A percentile compares a stretch with the other conserved stretches of the same genome.
phyloP scores from a whole-genome alignment of 2,329 filamentous ascomycete genomes.

The Emmonsiellopsis sp. region DNA sequence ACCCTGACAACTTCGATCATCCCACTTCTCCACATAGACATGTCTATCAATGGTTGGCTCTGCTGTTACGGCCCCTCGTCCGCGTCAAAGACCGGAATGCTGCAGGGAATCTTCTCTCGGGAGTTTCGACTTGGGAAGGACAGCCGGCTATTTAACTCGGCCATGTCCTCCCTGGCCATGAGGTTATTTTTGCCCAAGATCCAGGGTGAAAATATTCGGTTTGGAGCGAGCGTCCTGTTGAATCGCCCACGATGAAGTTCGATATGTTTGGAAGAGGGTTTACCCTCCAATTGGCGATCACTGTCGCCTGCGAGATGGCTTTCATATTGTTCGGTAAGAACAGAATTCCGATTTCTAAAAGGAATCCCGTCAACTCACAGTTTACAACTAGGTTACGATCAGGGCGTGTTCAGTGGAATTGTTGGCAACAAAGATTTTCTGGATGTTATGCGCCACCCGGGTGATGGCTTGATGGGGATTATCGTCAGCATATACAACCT shows the following conservation, averaged over 20 bases:
- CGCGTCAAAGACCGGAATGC: too few species aligned
- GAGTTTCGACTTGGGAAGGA: too few species aligned
- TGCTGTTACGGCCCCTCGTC: too few species aligned
- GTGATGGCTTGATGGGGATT: conserved; percentile 30
- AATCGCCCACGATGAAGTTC: conserved; percentile 2
- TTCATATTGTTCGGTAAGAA: conserved; percentile 6
- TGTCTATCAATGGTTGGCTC: too few species aligned
- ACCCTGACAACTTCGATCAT: too few species aligned
- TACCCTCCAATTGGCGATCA: conserved; percentile 6
- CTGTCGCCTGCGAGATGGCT: conserved; percentile 9
- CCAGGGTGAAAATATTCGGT: too few species aligned
- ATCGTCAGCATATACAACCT: conserved; percentile 38
- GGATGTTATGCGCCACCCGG: conserved; percentile 29
- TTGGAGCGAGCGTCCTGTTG: too few species aligned
- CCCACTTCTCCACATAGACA: too few species aligned
- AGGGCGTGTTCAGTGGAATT: conserved; percentile 42
- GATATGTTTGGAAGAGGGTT: conserved; percentile 6
- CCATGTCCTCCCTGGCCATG: too few species aligned
- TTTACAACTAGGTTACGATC: conserved; percentile 36
- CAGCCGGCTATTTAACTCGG: too few species aligned
- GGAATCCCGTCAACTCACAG: background rate
- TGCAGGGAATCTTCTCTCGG: too few species aligned
- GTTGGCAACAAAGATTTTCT: conserved; percentile 40
- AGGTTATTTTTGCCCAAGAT: too few species aligned
- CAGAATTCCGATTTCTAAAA: background rate